phyloP scores from a whole-genome alignment of 2,329 filamentous ascomycete species.

The Colletotrichum siamense region DNA sequence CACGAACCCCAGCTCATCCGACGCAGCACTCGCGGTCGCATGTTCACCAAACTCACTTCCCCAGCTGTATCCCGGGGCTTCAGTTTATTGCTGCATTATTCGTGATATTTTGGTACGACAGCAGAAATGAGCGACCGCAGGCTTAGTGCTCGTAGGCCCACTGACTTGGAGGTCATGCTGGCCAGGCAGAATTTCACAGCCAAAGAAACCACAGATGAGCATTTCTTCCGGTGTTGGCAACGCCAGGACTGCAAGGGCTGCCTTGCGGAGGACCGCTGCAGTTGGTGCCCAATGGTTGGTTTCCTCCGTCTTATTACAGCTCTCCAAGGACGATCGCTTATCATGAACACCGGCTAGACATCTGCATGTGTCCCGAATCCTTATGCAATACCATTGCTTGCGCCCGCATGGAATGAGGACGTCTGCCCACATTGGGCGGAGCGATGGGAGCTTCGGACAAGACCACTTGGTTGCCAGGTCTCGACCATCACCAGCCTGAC shows the following conservation, averaged over 20 bases:
- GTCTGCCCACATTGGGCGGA: slow-evolving; percentile 57
- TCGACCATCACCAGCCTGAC: slow-evolving; percentile 46
- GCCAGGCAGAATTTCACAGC: slow-evolving; percentile 34
- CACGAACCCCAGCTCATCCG: neutral
- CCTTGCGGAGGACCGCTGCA: slow-evolving; percentile 47
- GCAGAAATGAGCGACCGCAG: neutral
- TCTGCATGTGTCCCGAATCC: slow-evolving; percentile 61
- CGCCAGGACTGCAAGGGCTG: slow-evolving; percentile 54
- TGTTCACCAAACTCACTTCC: neutral
- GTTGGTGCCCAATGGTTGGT: slow-evolving; percentile 60
- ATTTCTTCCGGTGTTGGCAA: slow-evolving; percentile 56
- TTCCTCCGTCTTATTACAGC: neutral
- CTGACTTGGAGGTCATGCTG: neutral
- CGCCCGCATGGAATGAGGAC: slow-evolving; percentile 53
- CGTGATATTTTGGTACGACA: neutral
- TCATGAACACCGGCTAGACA: slow-evolving; percentile 39
- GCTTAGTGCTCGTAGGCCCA: neutral
- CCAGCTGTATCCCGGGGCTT: neutral
- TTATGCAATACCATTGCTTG: slow-evolving; percentile 49
- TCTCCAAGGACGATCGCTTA: neutral
- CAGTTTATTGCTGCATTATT: neutral
- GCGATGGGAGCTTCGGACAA: slow-evolving; percentile 47
- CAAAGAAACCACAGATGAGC: slow-evolving; percentile 35
- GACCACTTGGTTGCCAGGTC: slow-evolving; percentile 44
- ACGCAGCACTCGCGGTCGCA: neutral